These are phyloP conservation scores for Cadophora malorum DNA, from an alignment of 2,329 filamentous ascomycete genomes.

Conservation along the genomic window DNA sequence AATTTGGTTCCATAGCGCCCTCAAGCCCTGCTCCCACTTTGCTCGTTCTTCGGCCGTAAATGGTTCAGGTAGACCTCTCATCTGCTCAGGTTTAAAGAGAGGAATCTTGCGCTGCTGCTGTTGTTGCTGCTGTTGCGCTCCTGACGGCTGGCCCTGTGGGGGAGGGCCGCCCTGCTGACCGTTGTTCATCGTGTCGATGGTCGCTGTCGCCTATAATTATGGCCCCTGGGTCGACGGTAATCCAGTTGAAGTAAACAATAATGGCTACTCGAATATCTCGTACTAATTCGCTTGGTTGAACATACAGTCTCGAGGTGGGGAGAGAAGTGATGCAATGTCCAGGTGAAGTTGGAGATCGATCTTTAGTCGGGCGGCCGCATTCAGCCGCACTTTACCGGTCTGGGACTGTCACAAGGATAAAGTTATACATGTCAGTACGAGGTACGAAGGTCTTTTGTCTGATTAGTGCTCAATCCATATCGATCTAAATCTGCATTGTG, in stretches of 20 bases:
- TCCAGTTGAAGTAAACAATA: not conserved
- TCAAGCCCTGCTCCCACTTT: conserved; percentile 65
- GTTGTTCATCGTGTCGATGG: conserved; percentile 39
- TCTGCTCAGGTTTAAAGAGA: conserved; percentile 44
- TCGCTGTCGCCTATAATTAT: not conserved
- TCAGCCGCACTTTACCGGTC: conserved; percentile 5
- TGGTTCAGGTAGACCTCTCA: conserved; percentile 41
- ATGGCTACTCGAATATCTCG: not conserved
- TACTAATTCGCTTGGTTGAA: not conserved
- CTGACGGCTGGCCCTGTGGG: conserved; percentile 36
- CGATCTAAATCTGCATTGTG: too few relatives aligned
- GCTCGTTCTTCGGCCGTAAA: conserved; percentile 61
- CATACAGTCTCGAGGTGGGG: not conserved
- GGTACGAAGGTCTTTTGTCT: too few relatives aligned
- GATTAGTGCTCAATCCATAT: too few relatives aligned
- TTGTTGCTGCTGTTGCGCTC: conserved; percentile 31
- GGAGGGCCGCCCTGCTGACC: conserved; percentile 36
- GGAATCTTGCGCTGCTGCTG: conserved; percentile 33
- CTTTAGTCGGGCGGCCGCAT: conserved; percentile 9
- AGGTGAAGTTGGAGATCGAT: not conserved
- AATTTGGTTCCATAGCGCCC: conserved; percentile 57
- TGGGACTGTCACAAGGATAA: not conserved
- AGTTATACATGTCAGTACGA: too few relatives aligned
- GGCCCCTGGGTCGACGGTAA: not conserved
- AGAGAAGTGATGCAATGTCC: conserved; percentile 8